Conservation (phyloP, 2,329 filamentous ascomycete species). For the Xylaria sp. region DNA sequence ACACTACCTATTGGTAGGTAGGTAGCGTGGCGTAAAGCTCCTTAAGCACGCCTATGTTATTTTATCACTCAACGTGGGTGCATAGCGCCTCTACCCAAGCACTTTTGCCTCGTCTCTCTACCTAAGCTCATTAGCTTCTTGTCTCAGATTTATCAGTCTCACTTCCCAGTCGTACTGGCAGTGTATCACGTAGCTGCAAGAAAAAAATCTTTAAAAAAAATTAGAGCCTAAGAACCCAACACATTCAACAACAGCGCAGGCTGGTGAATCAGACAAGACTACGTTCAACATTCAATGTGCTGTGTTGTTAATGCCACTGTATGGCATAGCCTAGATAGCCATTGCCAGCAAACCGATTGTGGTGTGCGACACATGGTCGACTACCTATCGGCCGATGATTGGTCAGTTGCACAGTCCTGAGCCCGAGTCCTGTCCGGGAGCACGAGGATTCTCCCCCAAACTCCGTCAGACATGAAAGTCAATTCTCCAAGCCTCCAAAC, state of each 20-base stretch:
- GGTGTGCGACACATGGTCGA: conserved; percentile 2
- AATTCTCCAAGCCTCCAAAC: not conserved
- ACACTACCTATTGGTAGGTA: too few species aligned
- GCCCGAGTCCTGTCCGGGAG: too few species aligned
- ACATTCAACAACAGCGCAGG: not conserved
- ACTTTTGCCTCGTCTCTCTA: too few species aligned
- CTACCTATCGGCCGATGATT: conserved; percentile 13
- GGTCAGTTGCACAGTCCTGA: conserved; percentile 13
- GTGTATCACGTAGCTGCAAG: too few species aligned
- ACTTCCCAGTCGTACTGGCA: too few species aligned
- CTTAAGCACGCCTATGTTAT: too few species aligned
- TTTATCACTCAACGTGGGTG: too few species aligned
- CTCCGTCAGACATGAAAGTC: conserved; percentile 5
- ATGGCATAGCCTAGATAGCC: not conserved
- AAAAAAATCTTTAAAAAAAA: too few species aligned
- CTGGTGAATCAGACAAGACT: conserved; percentile 5
- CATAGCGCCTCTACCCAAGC: too few species aligned
- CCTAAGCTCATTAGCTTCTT: not conserved
- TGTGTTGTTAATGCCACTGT: conserved; percentile 13
- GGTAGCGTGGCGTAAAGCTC: too few species aligned
- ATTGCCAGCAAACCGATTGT: conserved; percentile 16
- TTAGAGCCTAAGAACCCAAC: not conserved
- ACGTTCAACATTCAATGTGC: conserved; percentile 8
- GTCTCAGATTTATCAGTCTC: conserved; percentile 19
- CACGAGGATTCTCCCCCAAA: conserved; percentile 7